Evolutionary conservation across 2,329 filamentous ascomycete species (phyloP), one percentile per base, ranked within the genome.

Genomic region (Clathrospora elynae): DNA sequence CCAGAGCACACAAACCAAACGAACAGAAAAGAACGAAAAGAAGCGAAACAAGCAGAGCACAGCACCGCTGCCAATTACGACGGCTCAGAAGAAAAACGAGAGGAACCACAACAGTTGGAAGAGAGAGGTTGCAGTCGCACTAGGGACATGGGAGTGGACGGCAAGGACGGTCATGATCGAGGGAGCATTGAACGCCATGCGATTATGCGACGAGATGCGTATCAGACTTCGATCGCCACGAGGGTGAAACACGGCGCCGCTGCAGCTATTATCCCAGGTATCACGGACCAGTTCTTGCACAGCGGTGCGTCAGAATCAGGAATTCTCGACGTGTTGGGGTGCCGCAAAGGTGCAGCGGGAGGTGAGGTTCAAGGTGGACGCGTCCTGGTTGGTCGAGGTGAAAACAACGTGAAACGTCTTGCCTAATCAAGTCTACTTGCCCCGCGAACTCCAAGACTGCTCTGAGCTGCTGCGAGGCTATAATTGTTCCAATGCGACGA

Each of bases 1-100:
- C 56, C 56, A 58, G 54, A 55, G 56, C 51, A 44, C 50, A 43
- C 36, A 38, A 48, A 44, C 56, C 64, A 67, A 68, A 68, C 61
- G 58, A 67, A 61, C 40, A 55, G 52, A 43, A 35, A 49, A 48
- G 57, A 52, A 34, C 35, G 51, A 59, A 57, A 51, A 62, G 57
- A 62, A 55, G 47, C 62, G 65, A 68, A 68, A 68, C 66, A 55
- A 54, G 52, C 51, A 55, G 58, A 66, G 51, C 51, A 61, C 59
- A 68, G 61, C 58, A 62, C 64, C 53, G 61, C 59, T 69, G 52
- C 62, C 66, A 62, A 67, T 67, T 51, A 57, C 53, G 44, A 51
- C 26, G 49, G 54, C 38, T 63, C 59, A 57, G 57, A 48, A 44
- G 46, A 59, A 55, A 47, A 42, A 45, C 41, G 44, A 57, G 54